Percentiles rank a stretch among this genome's conserved stretches.
These are phyloP conservation scores for Pseudonitzschia multiseries DNA, from an alignment of 108 stramenopile species.

Conservation along the genomic window DNA sequence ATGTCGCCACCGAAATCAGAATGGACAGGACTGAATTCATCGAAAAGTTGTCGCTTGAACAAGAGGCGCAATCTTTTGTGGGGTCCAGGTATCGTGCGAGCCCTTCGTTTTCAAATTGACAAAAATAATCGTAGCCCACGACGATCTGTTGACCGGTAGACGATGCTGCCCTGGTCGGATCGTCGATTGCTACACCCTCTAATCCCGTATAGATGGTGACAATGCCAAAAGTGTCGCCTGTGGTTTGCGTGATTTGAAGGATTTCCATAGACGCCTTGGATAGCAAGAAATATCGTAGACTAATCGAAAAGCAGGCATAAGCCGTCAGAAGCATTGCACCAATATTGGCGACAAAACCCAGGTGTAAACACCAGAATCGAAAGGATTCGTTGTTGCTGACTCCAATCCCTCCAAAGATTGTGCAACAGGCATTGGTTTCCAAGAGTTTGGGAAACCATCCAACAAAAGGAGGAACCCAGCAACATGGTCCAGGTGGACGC, in stretches of 20 bases:
- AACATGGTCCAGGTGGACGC: slow-evolving; percentile 34
- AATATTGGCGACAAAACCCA: slow-evolving; percentile 35
- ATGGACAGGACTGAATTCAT: slow-evolving; percentile 28
- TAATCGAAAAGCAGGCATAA: slow-evolving; percentile 32
- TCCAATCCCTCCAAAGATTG: slow-evolving; percentile 20
- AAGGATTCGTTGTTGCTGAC: slow-evolving; percentile 9
- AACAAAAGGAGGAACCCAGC: slow-evolving; percentile 36
- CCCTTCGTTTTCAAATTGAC: slow-evolving; percentile 24
- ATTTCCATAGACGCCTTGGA: slow-evolving; percentile 23
- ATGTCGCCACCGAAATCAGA: slow-evolving; percentile 24
- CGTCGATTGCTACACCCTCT: slow-evolving; percentile 30
- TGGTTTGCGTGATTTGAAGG: slow-evolving; percentile 6
- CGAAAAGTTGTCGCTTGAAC: slow-evolving; percentile 17
- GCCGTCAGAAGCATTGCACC: slow-evolving; percentile 20
- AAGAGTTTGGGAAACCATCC: slow-evolving; percentile 36
- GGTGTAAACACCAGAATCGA: slow-evolving; percentile 24
- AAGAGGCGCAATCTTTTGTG: slow-evolving; percentile 24
- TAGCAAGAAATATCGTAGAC: slow-evolving; percentile 22
- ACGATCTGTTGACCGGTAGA: slow-evolving; percentile 20
- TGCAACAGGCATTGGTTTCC: slow-evolving; percentile 33
- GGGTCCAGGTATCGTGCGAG: slow-evolving; percentile 31
- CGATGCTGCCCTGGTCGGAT: background rate
- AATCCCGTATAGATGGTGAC: slow-evolving; percentile 32
- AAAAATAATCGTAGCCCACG: slow-evolving; percentile 39
- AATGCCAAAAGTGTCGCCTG: background rate